A percentile compares a stretch with the other conserved stretches of the same genome.
phyloP scores from a whole-genome alignment of 352 stramenopile species.

The Poterioochromonas sp. region DNA sequence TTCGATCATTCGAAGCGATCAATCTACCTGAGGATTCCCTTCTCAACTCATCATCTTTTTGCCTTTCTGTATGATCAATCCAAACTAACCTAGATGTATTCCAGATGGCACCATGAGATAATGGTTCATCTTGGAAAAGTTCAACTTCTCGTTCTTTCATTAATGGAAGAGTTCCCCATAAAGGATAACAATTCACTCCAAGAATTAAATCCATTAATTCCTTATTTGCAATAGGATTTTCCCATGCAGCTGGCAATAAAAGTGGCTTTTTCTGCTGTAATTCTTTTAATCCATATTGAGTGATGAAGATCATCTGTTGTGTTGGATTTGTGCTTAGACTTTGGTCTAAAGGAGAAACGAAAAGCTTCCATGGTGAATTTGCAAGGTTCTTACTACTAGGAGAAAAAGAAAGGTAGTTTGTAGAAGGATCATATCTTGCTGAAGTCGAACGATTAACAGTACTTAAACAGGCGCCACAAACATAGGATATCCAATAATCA shows the following conservation, averaged over 20 bases:
- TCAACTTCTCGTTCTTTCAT: too few species aligned
- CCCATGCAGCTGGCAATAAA: background rate
- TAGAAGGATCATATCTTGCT: background rate
- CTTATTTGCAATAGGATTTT: background rate
- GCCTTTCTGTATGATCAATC: too few species aligned
- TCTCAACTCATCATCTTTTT: too few species aligned
- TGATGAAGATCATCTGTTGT: background rate
- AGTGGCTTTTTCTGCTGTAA: background rate
- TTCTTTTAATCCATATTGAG: background rate
- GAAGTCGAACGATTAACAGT: background rate
- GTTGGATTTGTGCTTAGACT: too few species aligned
- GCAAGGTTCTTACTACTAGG: background rate
- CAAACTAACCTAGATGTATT: too few species aligned
- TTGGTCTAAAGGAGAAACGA: background rate
- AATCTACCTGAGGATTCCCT: too few species aligned
- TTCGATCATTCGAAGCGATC: too few species aligned
- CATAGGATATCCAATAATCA: conserved; percentile 3
- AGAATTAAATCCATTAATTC: background rate
- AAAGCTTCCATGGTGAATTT: background rate
- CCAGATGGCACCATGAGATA: too few species aligned
- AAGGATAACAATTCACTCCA: too few species aligned
- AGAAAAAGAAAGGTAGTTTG: background rate
- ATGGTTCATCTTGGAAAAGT: too few species aligned
- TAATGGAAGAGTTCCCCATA: too few species aligned
- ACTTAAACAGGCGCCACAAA: background rate